Evolutionary conservation across 2,329 filamentous ascomycete genomes (phyloP).

Genomic region (Aspergillus jensenii): DNA sequence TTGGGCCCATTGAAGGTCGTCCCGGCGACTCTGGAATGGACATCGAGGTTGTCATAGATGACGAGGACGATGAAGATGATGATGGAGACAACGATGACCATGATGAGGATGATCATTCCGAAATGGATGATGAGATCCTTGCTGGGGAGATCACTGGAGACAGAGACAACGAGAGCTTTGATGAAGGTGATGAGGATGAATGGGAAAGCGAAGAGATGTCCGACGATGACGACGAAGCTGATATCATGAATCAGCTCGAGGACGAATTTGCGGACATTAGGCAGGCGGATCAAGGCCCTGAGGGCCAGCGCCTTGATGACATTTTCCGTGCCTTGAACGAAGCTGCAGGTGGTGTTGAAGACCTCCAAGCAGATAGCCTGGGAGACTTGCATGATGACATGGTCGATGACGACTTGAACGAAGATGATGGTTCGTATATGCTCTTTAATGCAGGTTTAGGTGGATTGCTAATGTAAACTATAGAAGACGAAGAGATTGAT

Average conservation of each 20-base stretch:
- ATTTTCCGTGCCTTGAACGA: constrained; percentile 46
- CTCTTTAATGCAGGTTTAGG: neutral
- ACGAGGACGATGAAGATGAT: constrained; percentile 66
- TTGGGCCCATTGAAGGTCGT: constrained; percentile 69
- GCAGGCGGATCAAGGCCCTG: constrained; percentile 41
- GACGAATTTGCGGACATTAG: constrained; percentile 42
- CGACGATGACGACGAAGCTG: constrained; percentile 47
- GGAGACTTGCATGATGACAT: constrained; percentile 49
- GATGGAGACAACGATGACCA: constrained; percentile 62
- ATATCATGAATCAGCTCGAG: constrained; percentile 46
- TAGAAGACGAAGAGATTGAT: constrained; percentile 58
- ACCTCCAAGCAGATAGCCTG: constrained; percentile 46
- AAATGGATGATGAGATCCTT: constrained; percentile 57
- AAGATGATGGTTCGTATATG: constrained; percentile 52
- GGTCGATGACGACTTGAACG: constrained; percentile 57
- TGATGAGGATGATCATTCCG: constrained; percentile 60
- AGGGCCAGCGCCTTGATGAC: constrained; percentile 46
- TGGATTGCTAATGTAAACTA: constrained; percentile 37
- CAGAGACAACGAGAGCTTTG: constrained; percentile 52
- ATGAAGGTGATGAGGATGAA: constrained; percentile 48
- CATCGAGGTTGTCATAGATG: constrained; percentile 86
- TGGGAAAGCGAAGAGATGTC: constrained; percentile 52
- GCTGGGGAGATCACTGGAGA: constrained; percentile 57
- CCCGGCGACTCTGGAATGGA: constrained; percentile 63
- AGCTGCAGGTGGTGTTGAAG: constrained; percentile 42